Base-by-base conservation (phyloP, 352 stramenopile species). In the Globisporangium nunn region DNA sequence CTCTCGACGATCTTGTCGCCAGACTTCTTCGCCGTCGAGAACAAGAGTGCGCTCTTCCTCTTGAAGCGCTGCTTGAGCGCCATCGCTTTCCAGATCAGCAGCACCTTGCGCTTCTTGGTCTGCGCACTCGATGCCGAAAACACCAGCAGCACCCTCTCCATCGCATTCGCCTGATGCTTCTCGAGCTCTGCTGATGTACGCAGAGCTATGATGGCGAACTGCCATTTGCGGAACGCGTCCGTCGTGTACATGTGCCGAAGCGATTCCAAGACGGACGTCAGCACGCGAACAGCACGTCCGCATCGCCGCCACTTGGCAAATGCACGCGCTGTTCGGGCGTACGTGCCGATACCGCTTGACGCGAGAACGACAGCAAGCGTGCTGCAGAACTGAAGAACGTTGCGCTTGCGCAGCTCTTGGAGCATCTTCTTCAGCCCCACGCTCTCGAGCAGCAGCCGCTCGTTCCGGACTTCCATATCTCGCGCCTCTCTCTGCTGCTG, bases 401-500 rank as follows among this genome's bases (percentile, higher is more conserved):
- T 62, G 6, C 63, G 62, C 33, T 51, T 41, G 0, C 55, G 66
- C 43, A 64, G 46, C 23, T 35, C 47, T 2, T 40, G 29, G 4
- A 64, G 35, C 10, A 49, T 18, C 17, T 47, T 41, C 33, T 67
- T 58, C 11, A 71, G 55, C 41, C 53, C 7, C 2, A 69, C 28
- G 3, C 54, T 64, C 33, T 70, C 50, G 0, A 75, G 45, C 7
- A 72, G 44, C 59, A 75, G 28, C 8, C 44, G 28, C 52, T 73
- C 62, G n/a, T 62, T 63, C 2, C 56, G 64, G 7, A 18, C 40
- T 12, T 64, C 59, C 1, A 75, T 54, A n/a, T 58, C 50, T 23
- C 52, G 47, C 11, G 61, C 35, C 35, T 64, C 50, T 1, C 11
- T 46, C n/a, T 64, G 58, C 14, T 64, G 60, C n/a, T 54, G 29